Conservation (phyloP, 768 basidiomycete species). For the Suillus luteus region DNA sequence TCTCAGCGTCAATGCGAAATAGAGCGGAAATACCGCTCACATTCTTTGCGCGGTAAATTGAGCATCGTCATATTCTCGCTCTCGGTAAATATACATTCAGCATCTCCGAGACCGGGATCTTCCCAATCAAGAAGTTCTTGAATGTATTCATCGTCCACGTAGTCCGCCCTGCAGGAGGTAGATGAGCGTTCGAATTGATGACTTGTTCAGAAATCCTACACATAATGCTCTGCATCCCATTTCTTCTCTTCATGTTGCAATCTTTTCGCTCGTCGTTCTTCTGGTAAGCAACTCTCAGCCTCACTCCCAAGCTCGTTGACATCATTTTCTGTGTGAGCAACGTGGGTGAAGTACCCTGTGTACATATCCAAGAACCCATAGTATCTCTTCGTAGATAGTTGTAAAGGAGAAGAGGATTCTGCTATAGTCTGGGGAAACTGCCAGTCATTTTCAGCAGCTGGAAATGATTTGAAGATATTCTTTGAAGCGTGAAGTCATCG, state of each 20-base stretch:
- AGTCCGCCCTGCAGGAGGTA: conserved; percentile 68
- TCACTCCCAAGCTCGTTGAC: conserved; percentile 75
- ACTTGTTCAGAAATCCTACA: conserved; percentile 48
- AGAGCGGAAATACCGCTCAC: conserved; percentile 33
- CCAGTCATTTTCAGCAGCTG: conserved; percentile 83
- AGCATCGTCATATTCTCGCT: conserved; percentile 71
- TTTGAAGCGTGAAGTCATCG: conserved; percentile 9
- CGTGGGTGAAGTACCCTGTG: conserved; percentile 74
- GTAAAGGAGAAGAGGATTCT: conserved; percentile 38
- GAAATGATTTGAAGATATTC: conserved; percentile 4
- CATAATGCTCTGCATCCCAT: conserved; percentile 84
- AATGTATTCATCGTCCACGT: conserved; percentile 74
- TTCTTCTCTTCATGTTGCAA: conserved; percentile 69
- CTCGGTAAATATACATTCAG: conserved; percentile 61
- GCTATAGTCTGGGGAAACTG: conserved; percentile 66
- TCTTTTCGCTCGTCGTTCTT: conserved; percentile 56
- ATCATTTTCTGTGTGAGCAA: conserved; percentile 76
- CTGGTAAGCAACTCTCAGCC: conserved; percentile 54
- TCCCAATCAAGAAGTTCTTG: conserved; percentile 68
- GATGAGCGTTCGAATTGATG: conserved; percentile 8
- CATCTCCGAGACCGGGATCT: conserved; percentile 50
- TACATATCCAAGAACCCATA: conserved; percentile 82
- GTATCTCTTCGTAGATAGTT: conserved; percentile 44
- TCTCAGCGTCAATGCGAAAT: conserved; percentile 2
- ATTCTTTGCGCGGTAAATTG: conserved; percentile 52